Evolutionary conservation across 805 yeast genomes (phyloP), one percentile per base, ranked within the genome.

Genomic region (Ascoidea asiatica): DNA sequence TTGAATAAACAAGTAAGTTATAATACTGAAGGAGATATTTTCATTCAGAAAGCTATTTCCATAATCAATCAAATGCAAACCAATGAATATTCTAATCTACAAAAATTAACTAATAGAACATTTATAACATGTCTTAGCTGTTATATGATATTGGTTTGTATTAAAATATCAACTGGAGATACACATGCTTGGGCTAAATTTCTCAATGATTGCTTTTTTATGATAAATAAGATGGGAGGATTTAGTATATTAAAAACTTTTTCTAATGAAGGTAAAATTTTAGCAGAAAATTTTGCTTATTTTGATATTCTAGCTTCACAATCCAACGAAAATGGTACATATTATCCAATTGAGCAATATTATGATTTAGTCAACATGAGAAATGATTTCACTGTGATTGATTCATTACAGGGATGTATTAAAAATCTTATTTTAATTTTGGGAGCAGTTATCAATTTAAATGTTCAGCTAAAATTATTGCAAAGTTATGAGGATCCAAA

Each of bases 161-260:
- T 59, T 5, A 61, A 64, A 40, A 57, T 65, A 6, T 56, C 65
- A 8, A 57, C 63, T 1, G 70, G 70, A 5, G 66, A 61, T 33
- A 43, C 48, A 40, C 11, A 50, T 53, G 54, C 38, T 22, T 39
- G 42, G 42, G 19, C 21, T n/a, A 17, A 21, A 18, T 44, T 38
- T 38, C 40, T 51, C 7, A 48, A 47, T 5, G 23, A 45, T 5
- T 44, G 51, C 23, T 45, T 41, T 21, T 37, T 47, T 36, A 22
- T 49, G 40, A 44, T 51, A 18, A 47, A 47, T 35, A 18, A 40
- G 4, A 48, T 43, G 48, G 49, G 48, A 4, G 53, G 53, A 5
- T 45, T 49, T 41, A 39, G 33, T 17, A 40, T 38, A 6, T 38
- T 50, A 8, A 21, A 44, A 19, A 21, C 39, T 11, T 49, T 23